Base-by-base conservation (phyloP, 139 green algal species). In the Ulvella scutata region DNA sequence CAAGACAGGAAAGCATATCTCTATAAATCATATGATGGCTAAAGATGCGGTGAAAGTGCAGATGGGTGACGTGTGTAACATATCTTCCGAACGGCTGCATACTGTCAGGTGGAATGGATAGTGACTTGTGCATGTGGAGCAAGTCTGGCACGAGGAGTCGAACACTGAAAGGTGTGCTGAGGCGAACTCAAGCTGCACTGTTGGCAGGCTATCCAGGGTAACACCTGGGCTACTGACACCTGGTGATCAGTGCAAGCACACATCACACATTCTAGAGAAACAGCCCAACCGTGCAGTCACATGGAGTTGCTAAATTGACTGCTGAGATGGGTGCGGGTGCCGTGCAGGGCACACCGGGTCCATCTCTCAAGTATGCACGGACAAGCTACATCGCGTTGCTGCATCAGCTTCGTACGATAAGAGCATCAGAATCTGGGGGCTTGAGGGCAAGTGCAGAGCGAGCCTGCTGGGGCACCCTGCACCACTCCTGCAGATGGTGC, bases 401-500 rank as follows among this genome's bases (percentile, higher is more conserved):
- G 17, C 17, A 29, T 92, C 85, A 3, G 93, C 92, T 0, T 95
- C 88, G 2, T 91, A 91, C 10, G 93, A 98, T 81, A 93, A 93
- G 72, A 96, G 91, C 17, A 92, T 98, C 38, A 86, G 92, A 6
- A 88, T 94, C 3, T 98, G 93, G 93, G 88, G 96, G 73, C 85
- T 87, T 26, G 76, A 74, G 62, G 20, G 40, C 37, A 13, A 43
- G 76, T 23, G 39, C 43, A 23, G 59, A 82, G 4, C 74, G 73
- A 83, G 77, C 38, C 75, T 91, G 31, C 44, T 43, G 26, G 88
- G 83, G 4, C 85, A 88, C 38, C n/a, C 17, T 6, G 83, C 83
- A n/a, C 83, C 83, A 0, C 62, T 87, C 28, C 36, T 85, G 78
- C 28, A 84, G 67, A 36, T 86, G 60, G 20, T 17, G n/a, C n/a